Evolutionary conservation across 805 yeast species (phyloP).

Genomic region (Kuraishia capsulata): DNA sequence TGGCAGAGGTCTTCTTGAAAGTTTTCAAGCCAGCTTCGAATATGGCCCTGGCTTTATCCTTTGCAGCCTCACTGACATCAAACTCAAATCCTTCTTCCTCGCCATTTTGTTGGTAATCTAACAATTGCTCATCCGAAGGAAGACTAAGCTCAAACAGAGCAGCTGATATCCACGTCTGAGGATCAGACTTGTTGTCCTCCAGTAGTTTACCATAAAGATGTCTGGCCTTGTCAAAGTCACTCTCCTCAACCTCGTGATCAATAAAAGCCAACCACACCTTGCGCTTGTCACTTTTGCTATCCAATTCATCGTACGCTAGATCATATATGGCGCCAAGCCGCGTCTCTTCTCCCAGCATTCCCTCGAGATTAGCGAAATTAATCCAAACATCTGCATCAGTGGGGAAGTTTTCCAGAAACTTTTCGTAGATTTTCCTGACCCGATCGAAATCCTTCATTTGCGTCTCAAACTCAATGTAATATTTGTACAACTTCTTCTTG

Average conservation of each 20-base stretch:
- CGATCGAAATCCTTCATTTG: constrained; percentile 72
- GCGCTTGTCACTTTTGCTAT: constrained; percentile 4
- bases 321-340: constrained; percentile 59
- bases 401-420: constrained; percentile 45
- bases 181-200: constrained; percentile 18
- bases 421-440: constrained; percentile 64
- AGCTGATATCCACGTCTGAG: constrained; percentile 48
- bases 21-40: constrained; percentile 44
- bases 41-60: constrained; percentile 38
- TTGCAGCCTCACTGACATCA: constrained; percentile 40
- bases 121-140: constrained; percentile 47
- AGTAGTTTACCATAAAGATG: constrained; percentile 33
- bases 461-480: constrained; percentile 62
- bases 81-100: constrained; percentile 41
- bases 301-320: constrained; percentile 21
- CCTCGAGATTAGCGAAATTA: constrained; percentile 62
- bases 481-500: constrained; percentile 45
- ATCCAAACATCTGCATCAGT: constrained; percentile 39
- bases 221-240: constrained; percentile 49
- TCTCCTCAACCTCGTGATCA: constrained; percentile 53
- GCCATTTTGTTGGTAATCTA: constrained; percentile 21
- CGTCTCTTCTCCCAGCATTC: constrained; percentile 53
- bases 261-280: constrained; percentile 27
- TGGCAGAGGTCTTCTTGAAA: constrained; percentile 26
- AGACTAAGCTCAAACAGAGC: constrained; percentile 67